Percentiles rank a stretch among this genome's conserved stretches.
Conservation (phyloP, 129 eudicot species). For the Mikania micrantha region DNA sequence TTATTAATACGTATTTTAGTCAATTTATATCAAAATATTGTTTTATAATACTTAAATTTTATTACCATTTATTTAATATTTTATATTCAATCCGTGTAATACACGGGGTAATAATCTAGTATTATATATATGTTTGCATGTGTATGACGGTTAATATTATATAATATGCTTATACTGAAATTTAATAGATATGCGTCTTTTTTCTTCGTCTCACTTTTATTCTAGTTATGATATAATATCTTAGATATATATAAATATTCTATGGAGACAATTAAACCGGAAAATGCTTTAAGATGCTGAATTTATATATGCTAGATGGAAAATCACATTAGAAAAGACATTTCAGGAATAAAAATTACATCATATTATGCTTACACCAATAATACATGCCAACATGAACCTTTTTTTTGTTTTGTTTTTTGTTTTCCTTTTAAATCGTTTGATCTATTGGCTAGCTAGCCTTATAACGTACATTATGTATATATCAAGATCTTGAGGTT, state of each 20-base stretch:
- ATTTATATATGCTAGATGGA: conserved; percentile 27
- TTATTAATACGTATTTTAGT: too few relatives aligned
- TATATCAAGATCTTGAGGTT: conserved; percentile 7
- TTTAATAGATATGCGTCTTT: neutral
- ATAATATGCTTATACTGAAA: neutral
- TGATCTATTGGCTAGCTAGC: conserved; percentile 3
- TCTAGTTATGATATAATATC: conserved; percentile 3
- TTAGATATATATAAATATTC: too few relatives aligned
- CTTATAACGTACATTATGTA: too few relatives aligned
- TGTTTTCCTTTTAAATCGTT: too few relatives aligned
- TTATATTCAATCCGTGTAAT: too few relatives aligned
- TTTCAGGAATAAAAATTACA: conserved; percentile 33
- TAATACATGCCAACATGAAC: conserved; percentile 28
- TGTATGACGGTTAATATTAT: too few relatives aligned
- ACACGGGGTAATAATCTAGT: too few relatives aligned
- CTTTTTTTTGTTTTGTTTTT: conserved; percentile 18
- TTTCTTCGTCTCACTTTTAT: conserved; percentile 14
- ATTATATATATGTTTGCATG: too few relatives aligned
- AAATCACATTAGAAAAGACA: conserved; percentile 10
- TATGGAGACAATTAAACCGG: conserved; percentile 8
- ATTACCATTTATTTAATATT: too few relatives aligned
- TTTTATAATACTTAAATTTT: too few relatives aligned
- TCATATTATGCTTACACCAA: conserved; percentile 37
- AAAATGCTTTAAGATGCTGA: conserved; percentile 31
- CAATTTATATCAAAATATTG: too few relatives aligned